Evolutionary conservation across 2,329 filamentous ascomycete species (phyloP), one percentile per base, ranked within the genome.

Genomic region (Raffaelea deltoideospora): DNA sequence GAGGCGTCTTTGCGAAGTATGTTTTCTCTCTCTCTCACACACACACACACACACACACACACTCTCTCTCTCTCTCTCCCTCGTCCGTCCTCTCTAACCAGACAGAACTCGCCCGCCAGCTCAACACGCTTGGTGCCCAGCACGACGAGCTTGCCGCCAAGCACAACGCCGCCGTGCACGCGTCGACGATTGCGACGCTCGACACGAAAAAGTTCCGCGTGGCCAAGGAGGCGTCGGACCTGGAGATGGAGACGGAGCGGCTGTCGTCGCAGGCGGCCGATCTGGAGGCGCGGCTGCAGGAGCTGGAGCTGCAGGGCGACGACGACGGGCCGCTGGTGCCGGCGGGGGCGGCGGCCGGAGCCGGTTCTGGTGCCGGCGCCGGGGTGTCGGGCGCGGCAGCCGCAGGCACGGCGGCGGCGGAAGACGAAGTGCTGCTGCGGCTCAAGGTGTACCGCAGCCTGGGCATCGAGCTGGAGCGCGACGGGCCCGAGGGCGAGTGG

Each of bases 211-310:
- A 95, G 53, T 96, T 96, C 60, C 79, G 86, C 47, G 79, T 85
- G 39, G 88, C 88, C n/a, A 96, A 96, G 58, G 76, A 82, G 14
- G 85, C 83, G 0, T 79, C 74, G 2, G 88, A 96, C 54, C 65
- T 90, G 7, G 87, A 95, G 62, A 86, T 88, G 52, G 90, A 98
- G 60, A 81, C 82, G n/a, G 88, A 96, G 64, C 70, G 88, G n/a
- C 63, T 96, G 32, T 76, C 82, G 39, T 72, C 75, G 6, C 83
- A 92, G 56, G 61, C 85, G 6, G 80, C 77, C 13, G 74, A 87
- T 49, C 61, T 95, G 39, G 74, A 76, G 42, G 76, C 76, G 31
- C 69, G 79, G 10, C 60, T 95, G 49, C 77, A 81, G 33, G 85
- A 92, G 55, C 60, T 96, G 31, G 88, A 96, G 53, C 64, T 80